phyloP scores from a whole-genome alignment of 768 basidiomycete species.

The Mycena latifolia region DNA sequence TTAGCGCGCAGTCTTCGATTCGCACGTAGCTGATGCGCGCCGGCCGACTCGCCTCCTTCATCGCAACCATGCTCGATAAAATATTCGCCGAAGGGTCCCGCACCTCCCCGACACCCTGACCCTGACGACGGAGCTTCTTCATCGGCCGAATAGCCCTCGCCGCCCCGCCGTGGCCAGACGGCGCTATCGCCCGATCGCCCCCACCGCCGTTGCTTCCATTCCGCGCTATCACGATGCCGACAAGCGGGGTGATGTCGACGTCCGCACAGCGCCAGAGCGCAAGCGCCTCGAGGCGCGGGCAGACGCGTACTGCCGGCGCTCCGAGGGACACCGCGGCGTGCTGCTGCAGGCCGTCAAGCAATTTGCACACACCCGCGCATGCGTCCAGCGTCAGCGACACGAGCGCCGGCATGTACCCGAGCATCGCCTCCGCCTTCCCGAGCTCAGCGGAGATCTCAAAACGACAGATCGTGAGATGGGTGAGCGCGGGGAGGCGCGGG shows the following conservation, averaged over 20 bases:
- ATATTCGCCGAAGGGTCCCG: constrained; percentile 38
- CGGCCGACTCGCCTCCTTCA: constrained; percentile 50
- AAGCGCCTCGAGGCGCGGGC: constrained; percentile 64
- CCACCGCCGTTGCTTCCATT: constrained; percentile 30
- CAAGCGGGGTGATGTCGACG: constrained; percentile 51
- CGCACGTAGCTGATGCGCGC: constrained; percentile 56
- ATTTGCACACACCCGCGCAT: constrained; percentile 55
- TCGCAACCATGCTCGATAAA: constrained; percentile 50
- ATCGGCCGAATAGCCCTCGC: constrained; percentile 53
- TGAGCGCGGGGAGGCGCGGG: constrained; percentile 64
- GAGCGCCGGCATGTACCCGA: constrained; percentile 66
- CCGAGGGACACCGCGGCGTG: constrained; percentile 19
- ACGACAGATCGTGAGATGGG: constrained; percentile 63
- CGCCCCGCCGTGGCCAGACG: constrained; percentile 38
- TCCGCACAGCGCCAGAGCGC: constrained; percentile 65
- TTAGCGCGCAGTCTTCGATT: constrained; percentile 54
- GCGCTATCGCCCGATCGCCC: constrained; percentile 38
- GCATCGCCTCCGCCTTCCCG: constrained; percentile 52
- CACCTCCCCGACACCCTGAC: constrained; percentile 19
- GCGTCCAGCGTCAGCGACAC: constrained; percentile 59
- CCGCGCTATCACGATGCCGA: constrained; percentile 52
- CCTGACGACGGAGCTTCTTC: constrained; percentile 45
- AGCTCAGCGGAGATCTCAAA: constrained; percentile 56
- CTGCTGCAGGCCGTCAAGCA: constrained; percentile 58
- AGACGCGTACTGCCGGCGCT: constrained; percentile 58